phyloP scores from a whole-genome alignment of 2,329 filamentous ascomycete species.

The Pyricularia grisea region DNA sequence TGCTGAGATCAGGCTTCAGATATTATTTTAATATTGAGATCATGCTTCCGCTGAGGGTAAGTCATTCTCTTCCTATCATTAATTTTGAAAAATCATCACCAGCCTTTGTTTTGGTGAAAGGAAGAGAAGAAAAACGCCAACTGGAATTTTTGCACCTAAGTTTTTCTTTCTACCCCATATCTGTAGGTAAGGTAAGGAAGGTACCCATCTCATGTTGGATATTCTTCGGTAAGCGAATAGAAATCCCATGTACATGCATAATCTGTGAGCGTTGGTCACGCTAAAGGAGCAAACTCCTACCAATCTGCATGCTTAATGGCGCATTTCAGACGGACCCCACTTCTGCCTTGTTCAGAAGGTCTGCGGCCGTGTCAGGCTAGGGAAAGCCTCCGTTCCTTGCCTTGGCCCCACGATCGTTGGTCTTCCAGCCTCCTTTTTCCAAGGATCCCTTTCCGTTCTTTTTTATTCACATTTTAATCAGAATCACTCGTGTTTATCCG shows the following conservation, averaged over 20 bases:
- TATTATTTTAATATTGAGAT: constrained; percentile 56
- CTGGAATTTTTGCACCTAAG: too few species aligned
- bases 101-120: constrained; percentile 31
- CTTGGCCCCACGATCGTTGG: neutral
- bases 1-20: constrained; percentile 6
- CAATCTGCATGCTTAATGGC: neutral
- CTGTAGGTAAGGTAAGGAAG: neutral
- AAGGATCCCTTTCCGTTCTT: neutral
- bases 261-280: neutral
- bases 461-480: neutral
- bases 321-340: neutral
- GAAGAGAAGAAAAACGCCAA: constrained; percentile 12
- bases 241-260: neutral
- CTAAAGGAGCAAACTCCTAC: too few species aligned
- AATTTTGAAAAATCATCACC: constrained; percentile 50
- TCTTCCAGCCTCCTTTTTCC: neutral
- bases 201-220: neutral
- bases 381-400: neutral
- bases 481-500: neutral
- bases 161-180: neutral
- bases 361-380: neutral
- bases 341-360: neutral
- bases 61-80: constrained; percentile 65
- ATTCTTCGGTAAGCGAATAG: neutral
- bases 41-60: constrained; percentile 43